A percentile compares a stretch with the other conserved stretches of the same genome.
phyloP scores from a whole-genome alignment of 345 rosid species.

The Gossypium arboreum region DNA sequence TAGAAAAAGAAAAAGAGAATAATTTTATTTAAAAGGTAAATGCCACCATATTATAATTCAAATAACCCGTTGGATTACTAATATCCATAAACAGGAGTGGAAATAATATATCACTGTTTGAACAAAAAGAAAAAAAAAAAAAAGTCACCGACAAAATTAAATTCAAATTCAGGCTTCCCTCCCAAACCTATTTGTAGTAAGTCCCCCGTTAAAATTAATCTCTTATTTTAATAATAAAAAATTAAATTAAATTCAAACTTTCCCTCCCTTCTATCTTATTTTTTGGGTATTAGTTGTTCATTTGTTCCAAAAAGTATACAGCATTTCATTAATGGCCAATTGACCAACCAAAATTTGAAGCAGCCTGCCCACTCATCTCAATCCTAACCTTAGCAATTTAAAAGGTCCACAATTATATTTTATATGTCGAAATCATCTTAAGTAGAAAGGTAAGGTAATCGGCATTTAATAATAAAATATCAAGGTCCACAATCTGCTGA shows the following conservation, averaged over 20 bases:
- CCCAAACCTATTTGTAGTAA: not conserved
- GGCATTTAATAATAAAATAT: not conserved
- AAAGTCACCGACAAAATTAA: not conserved
- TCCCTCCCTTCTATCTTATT: not conserved
- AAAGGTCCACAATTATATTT: not conserved
- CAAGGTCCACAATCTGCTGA: too few relatives aligned
- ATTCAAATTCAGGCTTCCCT: constrained; percentile 6
- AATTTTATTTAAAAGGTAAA: too few relatives aligned
- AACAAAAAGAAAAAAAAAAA: not conserved
- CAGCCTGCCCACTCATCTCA: not conserved
- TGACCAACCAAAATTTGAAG: not conserved
- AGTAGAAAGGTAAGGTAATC: not conserved
- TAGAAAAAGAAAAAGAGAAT: too few relatives aligned
- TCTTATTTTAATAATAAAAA: not conserved
- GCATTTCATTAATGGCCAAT: not conserved
- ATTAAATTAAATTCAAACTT: not conserved
- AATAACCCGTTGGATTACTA: too few relatives aligned
- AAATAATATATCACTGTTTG: not conserved
- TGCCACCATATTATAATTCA: too few relatives aligned
- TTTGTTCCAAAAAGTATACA: not conserved
- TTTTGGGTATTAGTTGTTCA: not conserved
- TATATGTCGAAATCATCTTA: not conserved
- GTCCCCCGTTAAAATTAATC: not conserved
- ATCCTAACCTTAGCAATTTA: not conserved
- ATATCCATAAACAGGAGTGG: not conserved